Percentiles rank a stretch among this genome's conserved stretches.
These are phyloP conservation scores for Forsythia suspensa DNA, from an alignment of 257 asterid genomes.

Conservation along the genomic window DNA sequence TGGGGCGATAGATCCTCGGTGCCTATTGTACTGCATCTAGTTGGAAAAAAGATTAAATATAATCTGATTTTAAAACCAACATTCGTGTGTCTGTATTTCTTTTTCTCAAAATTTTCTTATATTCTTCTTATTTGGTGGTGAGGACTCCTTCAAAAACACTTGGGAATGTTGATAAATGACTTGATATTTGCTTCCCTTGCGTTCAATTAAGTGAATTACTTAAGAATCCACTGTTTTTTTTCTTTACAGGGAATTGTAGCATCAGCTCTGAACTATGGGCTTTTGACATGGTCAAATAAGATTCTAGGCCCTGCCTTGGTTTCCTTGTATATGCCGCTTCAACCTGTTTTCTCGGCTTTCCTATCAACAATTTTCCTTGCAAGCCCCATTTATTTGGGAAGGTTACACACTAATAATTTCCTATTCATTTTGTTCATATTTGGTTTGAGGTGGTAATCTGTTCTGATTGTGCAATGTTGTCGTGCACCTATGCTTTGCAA, in stretches of 20 bases:
- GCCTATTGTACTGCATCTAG: no score
- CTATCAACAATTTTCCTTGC: constrained; percentile 84
- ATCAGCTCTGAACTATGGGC: constrained; percentile 86
- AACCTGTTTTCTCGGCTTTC: constrained; percentile 87
- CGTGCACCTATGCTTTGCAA: background rate
- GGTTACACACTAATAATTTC: constrained; percentile 39
- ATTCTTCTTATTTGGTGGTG: no score
- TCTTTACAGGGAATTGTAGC: constrained; percentile 74
- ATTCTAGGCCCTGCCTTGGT: constrained; percentile 89
- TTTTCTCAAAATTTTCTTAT: no score
- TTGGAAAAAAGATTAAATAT: no score
- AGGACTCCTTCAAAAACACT: background rate
- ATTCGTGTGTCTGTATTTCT: no score
- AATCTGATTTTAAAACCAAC: no score
- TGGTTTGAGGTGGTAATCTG: background rate
- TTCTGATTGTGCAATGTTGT: background rate
- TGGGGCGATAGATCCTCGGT: no score
- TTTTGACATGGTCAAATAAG: constrained; percentile 87
- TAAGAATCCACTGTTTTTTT: background rate
- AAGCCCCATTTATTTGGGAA: constrained; percentile 95
- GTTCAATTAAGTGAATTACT: background rate
- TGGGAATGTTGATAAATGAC: background rate
- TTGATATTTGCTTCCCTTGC: background rate
- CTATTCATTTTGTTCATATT: background rate
- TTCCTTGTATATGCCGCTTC: constrained; percentile 87